Percentiles rank a stretch among this genome's conserved stretches.
These are phyloP conservation scores for Capsella rubella DNA, from an alignment of 441 rosid species.

Conservation along the genomic window DNA sequence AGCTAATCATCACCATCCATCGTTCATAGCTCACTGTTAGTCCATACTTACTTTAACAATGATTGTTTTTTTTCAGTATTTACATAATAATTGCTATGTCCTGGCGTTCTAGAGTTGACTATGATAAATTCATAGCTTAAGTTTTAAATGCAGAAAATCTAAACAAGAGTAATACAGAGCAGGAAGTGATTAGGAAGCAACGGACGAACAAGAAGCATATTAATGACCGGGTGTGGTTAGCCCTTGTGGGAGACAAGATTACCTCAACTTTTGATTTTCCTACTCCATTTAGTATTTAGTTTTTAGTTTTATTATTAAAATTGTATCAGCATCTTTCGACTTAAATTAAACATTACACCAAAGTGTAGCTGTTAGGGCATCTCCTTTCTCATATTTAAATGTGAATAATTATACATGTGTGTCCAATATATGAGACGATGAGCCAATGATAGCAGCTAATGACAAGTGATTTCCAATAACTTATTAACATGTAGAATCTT, in stretches of 20 bases:
- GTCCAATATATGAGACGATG: not conserved
- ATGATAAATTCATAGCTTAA: not conserved
- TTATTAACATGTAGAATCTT: constrained; percentile 44
- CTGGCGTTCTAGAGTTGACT: constrained; percentile 17
- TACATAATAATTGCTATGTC: not conserved
- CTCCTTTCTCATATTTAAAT: constrained; percentile 21
- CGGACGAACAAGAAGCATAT: constrained; percentile 38
- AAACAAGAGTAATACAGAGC: not conserved
- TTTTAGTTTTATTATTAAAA: constrained; percentile 1
- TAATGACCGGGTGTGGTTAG: constrained; percentile 26
- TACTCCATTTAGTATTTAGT: constrained; percentile 14
- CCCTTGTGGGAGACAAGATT: constrained; percentile 52
- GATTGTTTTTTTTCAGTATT: not conserved
- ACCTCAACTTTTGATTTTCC: constrained; percentile 38
- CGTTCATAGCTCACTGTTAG: constrained; percentile 1
- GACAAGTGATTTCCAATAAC: constrained; percentile 40
- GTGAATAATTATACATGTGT: constrained; percentile 4
- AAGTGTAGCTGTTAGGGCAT: constrained; percentile 40
- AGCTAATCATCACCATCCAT: constrained; percentile 20
- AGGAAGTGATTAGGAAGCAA: constrained; percentile 42
- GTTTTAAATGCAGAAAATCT: not conserved
- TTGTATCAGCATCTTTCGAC: constrained; percentile 25
- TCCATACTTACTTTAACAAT: constrained; percentile 6
- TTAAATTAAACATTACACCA: constrained; percentile 35
- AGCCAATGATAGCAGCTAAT: constrained; percentile 36